Evolutionary conservation across 2,329 filamentous ascomycete species (phyloP), one percentile per base, ranked within the genome.

Genomic region (Apiospora koreana): DNA sequence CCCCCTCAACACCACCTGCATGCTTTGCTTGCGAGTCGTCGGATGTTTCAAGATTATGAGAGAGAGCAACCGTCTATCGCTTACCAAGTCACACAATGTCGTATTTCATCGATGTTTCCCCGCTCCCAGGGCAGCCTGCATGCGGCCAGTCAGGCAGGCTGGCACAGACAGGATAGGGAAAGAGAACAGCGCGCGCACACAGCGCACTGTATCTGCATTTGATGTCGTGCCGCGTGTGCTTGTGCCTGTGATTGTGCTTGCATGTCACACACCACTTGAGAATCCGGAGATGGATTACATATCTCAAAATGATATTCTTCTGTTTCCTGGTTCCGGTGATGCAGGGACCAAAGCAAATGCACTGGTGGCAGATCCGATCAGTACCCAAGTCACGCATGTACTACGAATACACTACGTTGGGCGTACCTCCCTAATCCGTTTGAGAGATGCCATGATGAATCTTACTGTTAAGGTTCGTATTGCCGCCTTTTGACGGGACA

Each of bases 51-150:
- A 21, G 38, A 66, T 66, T 25, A 66, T 45, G 64, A 66, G 28
- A 10, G 31, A 25, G 28, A 45, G 28, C 38, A 66, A 35, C 54
- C 3, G 64, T 31, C 38, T 43, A 66, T 66, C 64, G 64, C 64
- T 66, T 66, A 66, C 38, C 64, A 35, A 66, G 64, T 66, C 64
- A 45, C 64, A 66, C 64, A 66, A 35, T 12, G 64, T 66, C 64
- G 64, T 66, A 66, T 66, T 66, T 9, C 38, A 31, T 45, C 31
- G 31, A 62, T 62, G 3, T 23, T 54, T 62, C 54, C 54, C 54
- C 54, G 54, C 54, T 62, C 54, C 54, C 54, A 62, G 54, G 54
- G 54, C 54, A 38, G 54, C 54, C 54, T 38, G 54, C 54, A 62
- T 62, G 31, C 21, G 28, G 18, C 28, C 50, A 35, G 50, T 25